Evolutionary conservation across 2,329 filamentous ascomycete genomes (phyloP).

Genomic region (Neopestalotiopsis clavispora): DNA sequence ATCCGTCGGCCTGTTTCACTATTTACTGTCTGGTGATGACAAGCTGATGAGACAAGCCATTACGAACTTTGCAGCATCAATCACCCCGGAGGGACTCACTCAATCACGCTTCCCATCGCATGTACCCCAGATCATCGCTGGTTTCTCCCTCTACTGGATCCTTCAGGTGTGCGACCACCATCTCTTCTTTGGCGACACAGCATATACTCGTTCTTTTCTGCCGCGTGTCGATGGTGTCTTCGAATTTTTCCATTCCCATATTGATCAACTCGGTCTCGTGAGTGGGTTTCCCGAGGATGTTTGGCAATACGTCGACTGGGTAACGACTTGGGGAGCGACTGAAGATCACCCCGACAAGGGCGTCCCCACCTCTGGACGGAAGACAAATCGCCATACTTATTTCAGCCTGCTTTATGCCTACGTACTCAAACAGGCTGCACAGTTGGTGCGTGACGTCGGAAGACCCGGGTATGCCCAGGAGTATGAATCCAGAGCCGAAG

Average conservation of each 20-base stretch:
- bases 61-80: slow-evolving; percentile 29
- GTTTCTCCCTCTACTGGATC: slow-evolving; percentile 44
- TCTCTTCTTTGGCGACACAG: slow-evolving; percentile 38
- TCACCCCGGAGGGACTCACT: slow-evolving; percentile 34
- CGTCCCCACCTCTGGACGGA: slow-evolving; percentile 12
- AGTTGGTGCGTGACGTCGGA: slow-evolving; percentile 36
- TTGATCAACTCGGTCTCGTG: slow-evolving; percentile 6
- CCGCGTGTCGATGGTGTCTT: slow-evolving; percentile 39
- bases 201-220: slow-evolving; percentile 35
- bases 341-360: slow-evolving; percentile 17
- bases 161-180: slow-evolving; percentile 41
- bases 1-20: slow-evolving; percentile 36
- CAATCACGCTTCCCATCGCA: slow-evolving; percentile 42
- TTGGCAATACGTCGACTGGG: slow-evolving; percentile 16
- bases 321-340: slow-evolving; percentile 13
- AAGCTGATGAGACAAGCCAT: slow-evolving; percentile 38
- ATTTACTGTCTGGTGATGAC: slow-evolving; percentile 36
- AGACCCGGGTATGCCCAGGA: slow-evolving; percentile 37
- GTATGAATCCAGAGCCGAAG: slow-evolving; percentile 31
- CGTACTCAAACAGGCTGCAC: slow-evolving; percentile 37
- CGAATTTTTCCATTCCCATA: slow-evolving; percentile 31
- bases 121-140: slow-evolving; percentile 40
- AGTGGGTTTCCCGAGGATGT: slow-evolving; percentile 14
- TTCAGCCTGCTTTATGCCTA: slow-evolving; percentile 44
- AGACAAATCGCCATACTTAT: slow-evolving; percentile 14